A percentile compares a stretch with the other conserved stretches of the same genome.
Conservation (phyloP, 441 rosid genomes). For the Populus trichocarpa region DNA sequence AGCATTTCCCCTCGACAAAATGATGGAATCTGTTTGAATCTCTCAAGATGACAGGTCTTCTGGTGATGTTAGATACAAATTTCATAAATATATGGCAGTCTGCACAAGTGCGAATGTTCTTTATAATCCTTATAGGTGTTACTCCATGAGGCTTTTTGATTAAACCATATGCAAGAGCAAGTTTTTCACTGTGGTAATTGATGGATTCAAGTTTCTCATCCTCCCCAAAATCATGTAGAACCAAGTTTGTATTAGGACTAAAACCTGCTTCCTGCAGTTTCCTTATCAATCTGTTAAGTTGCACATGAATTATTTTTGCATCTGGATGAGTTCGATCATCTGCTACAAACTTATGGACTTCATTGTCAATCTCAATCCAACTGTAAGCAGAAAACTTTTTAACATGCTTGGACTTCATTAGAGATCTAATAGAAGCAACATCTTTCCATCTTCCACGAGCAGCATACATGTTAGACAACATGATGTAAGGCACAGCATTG, state of each 20-base stretch:
- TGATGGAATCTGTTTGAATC: slow-evolving; percentile 67
- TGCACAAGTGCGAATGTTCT: slow-evolving; percentile 60
- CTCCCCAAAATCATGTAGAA: slow-evolving; percentile 51
- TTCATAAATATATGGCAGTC: slow-evolving; percentile 69
- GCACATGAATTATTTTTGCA: slow-evolving; percentile 37
- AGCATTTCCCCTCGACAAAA: slow-evolving; percentile 55
- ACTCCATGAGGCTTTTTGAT: slow-evolving; percentile 36
- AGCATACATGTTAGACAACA: slow-evolving; percentile 73
- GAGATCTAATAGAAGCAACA: slow-evolving; percentile 55
- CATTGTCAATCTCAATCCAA: slow-evolving; percentile 70
- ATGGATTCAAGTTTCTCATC: slow-evolving; percentile 54
- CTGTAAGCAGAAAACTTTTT: slow-evolving; percentile 79
- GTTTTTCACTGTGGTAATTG: slow-evolving; percentile 63
- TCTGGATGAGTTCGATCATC: slow-evolving; percentile 56
- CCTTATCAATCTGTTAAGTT: slow-evolving; percentile 37
- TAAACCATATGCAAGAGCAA: slow-evolving; percentile 60
- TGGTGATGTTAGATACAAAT: slow-evolving; percentile 35
- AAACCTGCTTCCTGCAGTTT: slow-evolving; percentile 46
- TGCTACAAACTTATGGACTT: slow-evolving; percentile 68
- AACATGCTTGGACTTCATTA: slow-evolving; percentile 68
- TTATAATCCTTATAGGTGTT: slow-evolving; percentile 52
- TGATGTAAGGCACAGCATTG: slow-evolving; percentile 68
- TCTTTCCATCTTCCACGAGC: slow-evolving; percentile 70
- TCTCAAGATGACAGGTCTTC: slow-evolving; percentile 44
- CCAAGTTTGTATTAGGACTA: slow-evolving; percentile 40